phyloP scores from a whole-genome alignment of 2,329 filamentous ascomycete species.

The Phoma sp. region DNA sequence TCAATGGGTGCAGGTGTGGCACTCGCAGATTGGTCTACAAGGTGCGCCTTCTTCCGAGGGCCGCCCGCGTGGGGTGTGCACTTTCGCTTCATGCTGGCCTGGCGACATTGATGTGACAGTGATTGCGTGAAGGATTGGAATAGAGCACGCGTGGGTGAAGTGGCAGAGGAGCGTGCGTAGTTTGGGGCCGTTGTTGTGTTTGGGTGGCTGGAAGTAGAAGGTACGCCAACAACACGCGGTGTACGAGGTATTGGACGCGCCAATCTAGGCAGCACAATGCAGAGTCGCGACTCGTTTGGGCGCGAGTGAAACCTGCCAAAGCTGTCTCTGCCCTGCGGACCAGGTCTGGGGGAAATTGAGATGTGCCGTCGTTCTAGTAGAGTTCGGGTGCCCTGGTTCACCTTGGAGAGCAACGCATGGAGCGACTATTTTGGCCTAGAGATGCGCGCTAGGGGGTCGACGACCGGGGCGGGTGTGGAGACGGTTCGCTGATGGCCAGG shows the following conservation, averaged over 20 bases:
- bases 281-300: background rate
- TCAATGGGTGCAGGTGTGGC: conserved; percentile 46
- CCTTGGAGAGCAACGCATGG: conserved; percentile 5
- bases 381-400: conserved; percentile 8
- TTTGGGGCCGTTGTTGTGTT: conserved; percentile 9
- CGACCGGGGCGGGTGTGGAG: conserved; percentile 6
- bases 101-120: conserved; percentile 4
- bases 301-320: background rate
- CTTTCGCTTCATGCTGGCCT: conserved; percentile 44
- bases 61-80: conserved; percentile 27
- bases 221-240: conserved; percentile 5
- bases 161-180: conserved; percentile 9
- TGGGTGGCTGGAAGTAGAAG: conserved; percentile 10
- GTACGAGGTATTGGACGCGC: conserved; percentile 1
- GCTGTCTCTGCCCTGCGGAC: background rate
- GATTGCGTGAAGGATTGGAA: background rate
- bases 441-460: background rate
- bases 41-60: conserved; percentile 33
- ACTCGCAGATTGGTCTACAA: conserved; percentile 41
- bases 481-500: background rate
- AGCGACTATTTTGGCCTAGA: conserved; percentile 5
- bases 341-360: background rate
- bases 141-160: conserved; percentile 6
- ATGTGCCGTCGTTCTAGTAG: conserved; percentile 9
- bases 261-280: background rate